These are phyloP conservation scores for Rhodofomes roseus DNA, from an alignment of 1,284 basidiomycete genomes.

Conservation along the genomic window DNA sequence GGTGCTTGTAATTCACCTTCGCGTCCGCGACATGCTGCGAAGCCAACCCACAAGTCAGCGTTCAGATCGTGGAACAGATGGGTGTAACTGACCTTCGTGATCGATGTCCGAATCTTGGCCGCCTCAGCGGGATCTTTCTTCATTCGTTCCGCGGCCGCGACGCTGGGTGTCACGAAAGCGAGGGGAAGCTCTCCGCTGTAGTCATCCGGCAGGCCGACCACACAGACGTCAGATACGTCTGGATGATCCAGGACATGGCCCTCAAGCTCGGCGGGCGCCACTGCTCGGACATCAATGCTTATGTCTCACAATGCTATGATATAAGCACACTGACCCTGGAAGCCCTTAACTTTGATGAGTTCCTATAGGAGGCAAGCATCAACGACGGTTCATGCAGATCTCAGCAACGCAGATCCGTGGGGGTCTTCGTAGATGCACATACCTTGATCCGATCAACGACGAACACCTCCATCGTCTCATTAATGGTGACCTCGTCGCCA, in stretches of 20 bases:
- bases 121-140: conserved; percentile 6
- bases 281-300: conserved; percentile 24
- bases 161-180: conserved; percentile 20
- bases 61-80: not conserved
- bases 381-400: too few species aligned
- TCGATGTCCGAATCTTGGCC: conserved; percentile 3
- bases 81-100: conserved; percentile 37
- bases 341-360: conserved; percentile 21
- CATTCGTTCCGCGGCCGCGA: conserved; percentile 12
- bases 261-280: conserved; percentile 32
- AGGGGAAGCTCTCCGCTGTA: conserved; percentile 70
- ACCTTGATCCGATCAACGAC: conserved; percentile 45
- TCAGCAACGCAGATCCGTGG: not conserved
- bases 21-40: conserved; percentile 62
- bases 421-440: not conserved
- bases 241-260: conserved; percentile 66
- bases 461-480: conserved; percentile 37
- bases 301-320: not conserved
- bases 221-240: conserved; percentile 55
- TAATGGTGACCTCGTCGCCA: conserved; percentile 40
- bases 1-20: conserved; percentile 69
- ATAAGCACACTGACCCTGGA: conserved; percentile 12
- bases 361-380: conserved; percentile 3
- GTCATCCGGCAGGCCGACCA: conserved; percentile 72
- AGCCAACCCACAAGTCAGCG: not conserved